Base-by-base conservation (phyloP, 2,329 filamentous ascomycete genomes). In the Trichoderma brevicompactum region DNA sequence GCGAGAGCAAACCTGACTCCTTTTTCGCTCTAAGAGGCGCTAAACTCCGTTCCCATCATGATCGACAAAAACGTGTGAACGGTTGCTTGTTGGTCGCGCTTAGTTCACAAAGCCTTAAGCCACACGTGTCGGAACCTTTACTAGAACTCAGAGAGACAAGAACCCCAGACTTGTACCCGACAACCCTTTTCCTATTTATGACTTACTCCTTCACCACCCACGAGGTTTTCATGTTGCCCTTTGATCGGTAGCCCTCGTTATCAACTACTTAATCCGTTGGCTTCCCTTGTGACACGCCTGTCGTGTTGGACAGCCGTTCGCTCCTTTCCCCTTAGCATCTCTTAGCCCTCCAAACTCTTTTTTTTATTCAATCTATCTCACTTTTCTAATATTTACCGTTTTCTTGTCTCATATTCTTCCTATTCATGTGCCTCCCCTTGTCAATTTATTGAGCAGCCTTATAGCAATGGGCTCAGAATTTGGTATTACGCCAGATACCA, bases 381-480 rank as follows among this genome's bases (percentile, higher is more conserved):
- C 15, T 34, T 8, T 17, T 32, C 1, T 44, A 13, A 19, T 49
- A 41, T 23, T 38, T 44, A 54, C 55, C 34, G 9, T 15, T 36
- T 38, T n/a, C n/a, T 40, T 58, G 23, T 55, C n/a, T 43, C 46
- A 41, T 44, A 38, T 43, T 10, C 5, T 7, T 43, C 13, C 5
- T 58, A 7, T 46, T 58, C 23, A 44, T 53, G 36, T 44, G n/a
- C 13, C n/a, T 44, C 17, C 38, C n/a, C 23, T 58, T 41, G 38
- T 52, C 46, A 12, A 40, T 15, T 43, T 46, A 17, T 69, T 50
- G 10, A 2, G 28, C 61, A 17, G 34, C 10, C 36, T 43, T 62
- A 34, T 50, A 50, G 67, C 65, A 55, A 73, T 74, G 70, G 73
- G 73, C 38, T 76, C 74, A 48, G 75, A 77, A 56, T 72, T 76